These are phyloP conservation scores for Bondarzewia mesenterica DNA, from an alignment of 1,284 basidiomycete species.

Conservation along the genomic window DNA sequence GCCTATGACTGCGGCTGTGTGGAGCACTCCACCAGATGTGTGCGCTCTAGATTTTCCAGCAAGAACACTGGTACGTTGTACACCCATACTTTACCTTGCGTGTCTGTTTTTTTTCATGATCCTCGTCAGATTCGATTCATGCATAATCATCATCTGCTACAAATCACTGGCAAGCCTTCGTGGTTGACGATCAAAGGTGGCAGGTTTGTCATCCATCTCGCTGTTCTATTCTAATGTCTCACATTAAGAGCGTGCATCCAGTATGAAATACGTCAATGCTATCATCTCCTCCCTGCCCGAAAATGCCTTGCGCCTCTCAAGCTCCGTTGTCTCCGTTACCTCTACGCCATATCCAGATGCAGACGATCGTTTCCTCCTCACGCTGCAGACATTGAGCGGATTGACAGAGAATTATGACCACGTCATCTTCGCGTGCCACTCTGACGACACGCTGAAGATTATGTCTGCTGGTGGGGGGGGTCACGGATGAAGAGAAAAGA, in stretches of 20 bases:
- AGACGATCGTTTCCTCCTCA: conserved; percentile 20
- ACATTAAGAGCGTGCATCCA: conserved; percentile 18
- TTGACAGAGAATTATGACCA: conserved; percentile 51
- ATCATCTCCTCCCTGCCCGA: conserved; percentile 50
- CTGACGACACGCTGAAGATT: conserved; percentile 57
- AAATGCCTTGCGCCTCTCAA: conserved; percentile 51
- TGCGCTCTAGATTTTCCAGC: conserved; percentile 71
- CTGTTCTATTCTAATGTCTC: background rate
- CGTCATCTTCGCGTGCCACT: conserved; percentile 75
- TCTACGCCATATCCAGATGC: background rate
- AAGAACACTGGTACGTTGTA: conserved; percentile 45
- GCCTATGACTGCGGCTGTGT: conserved; percentile 80
- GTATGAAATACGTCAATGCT: conserved; percentile 57
- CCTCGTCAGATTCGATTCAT: conserved; percentile 59
- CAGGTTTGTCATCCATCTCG: conserved; percentile 34
- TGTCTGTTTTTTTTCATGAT: background rate
- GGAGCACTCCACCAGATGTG: conserved; percentile 73
- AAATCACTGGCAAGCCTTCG: conserved; percentile 65
- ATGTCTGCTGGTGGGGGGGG: conserved; percentile 44
- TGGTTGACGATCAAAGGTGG: conserved; percentile 77
- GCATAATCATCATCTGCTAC: conserved; percentile 76
- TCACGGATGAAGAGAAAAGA: conserved; percentile 46
- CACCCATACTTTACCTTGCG: background rate
- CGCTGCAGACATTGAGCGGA: conserved; percentile 37
- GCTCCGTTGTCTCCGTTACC: conserved; percentile 40